phyloP scores from a whole-genome alignment of 1,139 yeast species.

The Lodderomyces jiufengensis region DNA sequence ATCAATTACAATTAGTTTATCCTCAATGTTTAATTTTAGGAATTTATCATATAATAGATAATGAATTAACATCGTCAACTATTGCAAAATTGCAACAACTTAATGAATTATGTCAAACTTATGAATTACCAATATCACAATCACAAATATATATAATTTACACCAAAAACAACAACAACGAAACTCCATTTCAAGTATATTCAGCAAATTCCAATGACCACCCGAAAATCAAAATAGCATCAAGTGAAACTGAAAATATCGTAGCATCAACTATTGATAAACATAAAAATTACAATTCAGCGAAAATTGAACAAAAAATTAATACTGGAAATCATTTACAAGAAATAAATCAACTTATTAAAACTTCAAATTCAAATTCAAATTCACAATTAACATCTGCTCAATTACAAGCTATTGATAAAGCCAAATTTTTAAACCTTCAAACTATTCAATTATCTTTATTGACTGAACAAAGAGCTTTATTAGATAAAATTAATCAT shows the following conservation, averaged over 20 bases:
- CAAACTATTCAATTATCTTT: slow-evolving; percentile 27
- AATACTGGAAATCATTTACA: slow-evolving; percentile 2
- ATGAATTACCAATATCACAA: slow-evolving; percentile 3
- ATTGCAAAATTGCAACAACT: slow-evolving; percentile 7
- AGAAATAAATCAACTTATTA: slow-evolving; percentile 13
- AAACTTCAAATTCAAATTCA: slow-evolving; percentile 17
- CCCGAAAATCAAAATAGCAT: slow-evolving; percentile 15
- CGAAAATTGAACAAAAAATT: slow-evolving; percentile 7
- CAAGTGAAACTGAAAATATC: slow-evolving; percentile 25
- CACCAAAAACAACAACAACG: slow-evolving; percentile 1
- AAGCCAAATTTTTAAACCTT: slow-evolving; percentile 14
- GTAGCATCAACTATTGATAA: slow-evolving; percentile 27
- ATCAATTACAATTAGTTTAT: slow-evolving; percentile 25
- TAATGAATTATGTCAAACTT: slow-evolving; percentile 7
- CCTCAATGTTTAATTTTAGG: slow-evolving; percentile 30
- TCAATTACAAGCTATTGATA: slow-evolving; percentile 1
- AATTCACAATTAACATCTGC: slow-evolving; percentile 10
- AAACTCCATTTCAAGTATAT: slow-evolving; percentile 8
- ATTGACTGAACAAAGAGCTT: slow-evolving; percentile 26
- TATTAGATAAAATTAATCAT: slow-evolving; percentile 22
- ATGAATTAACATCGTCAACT: slow-evolving; percentile 9
- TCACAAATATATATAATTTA: slow-evolving; percentile 4
- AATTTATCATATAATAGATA: slow-evolving; percentile 21
- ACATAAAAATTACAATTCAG: slow-evolving; percentile 19
- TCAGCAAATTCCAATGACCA: slow-evolving; percentile 6